These are phyloP conservation scores for Erodium texanum DNA, from an alignment of 441 rosid genomes.

Conservation along the genomic window DNA sequence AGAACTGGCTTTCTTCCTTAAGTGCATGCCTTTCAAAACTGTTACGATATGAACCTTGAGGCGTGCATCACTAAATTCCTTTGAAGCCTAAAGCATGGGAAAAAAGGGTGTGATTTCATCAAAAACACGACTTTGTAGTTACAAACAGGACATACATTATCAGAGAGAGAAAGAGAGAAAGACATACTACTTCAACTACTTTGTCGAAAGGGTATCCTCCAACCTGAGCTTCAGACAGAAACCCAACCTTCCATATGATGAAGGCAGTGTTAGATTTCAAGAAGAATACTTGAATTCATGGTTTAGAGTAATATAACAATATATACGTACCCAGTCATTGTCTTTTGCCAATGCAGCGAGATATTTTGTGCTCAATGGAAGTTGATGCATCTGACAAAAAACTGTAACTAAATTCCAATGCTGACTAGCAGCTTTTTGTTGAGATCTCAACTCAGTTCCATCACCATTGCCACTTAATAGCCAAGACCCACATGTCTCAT, in stretches of 20 bases:
- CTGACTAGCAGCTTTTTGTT: slow-evolving; percentile 84
- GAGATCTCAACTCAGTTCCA: slow-evolving; percentile 78
- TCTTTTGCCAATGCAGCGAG: slow-evolving; percentile 90
- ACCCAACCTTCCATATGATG: slow-evolving; percentile 64
- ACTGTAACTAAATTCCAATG: slow-evolving; percentile 85
- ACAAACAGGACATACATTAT: slow-evolving; percentile 7
- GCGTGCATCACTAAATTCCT: slow-evolving; percentile 85
- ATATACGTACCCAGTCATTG: slow-evolving; percentile 87
- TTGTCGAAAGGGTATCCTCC: slow-evolving; percentile 90
- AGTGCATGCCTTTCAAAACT: slow-evolving; percentile 75
- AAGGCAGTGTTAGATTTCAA: slow-evolving; percentile 31
- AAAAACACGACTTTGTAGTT: not conserved
- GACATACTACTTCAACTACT: slow-evolving; percentile 72
- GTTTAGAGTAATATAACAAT: slow-evolving; percentile 18
- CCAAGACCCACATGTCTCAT: slow-evolving; percentile 93
- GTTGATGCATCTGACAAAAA: slow-evolving; percentile 91
- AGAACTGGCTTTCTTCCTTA: slow-evolving; percentile 55
- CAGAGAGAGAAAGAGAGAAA: slow-evolving; percentile 12
- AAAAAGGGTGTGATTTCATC: slow-evolving; percentile 12
- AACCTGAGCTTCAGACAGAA: slow-evolving; percentile 87
- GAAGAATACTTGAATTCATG: slow-evolving; percentile 8
- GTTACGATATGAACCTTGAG: slow-evolving; percentile 82
- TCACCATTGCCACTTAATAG: slow-evolving; percentile 78
- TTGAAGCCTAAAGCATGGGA: slow-evolving; percentile 53
- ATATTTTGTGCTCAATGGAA: slow-evolving; percentile 88